Evolutionary conservation across 768 basidiomycete genomes (phyloP).

Genomic region (Sutorius australiensis): DNA sequence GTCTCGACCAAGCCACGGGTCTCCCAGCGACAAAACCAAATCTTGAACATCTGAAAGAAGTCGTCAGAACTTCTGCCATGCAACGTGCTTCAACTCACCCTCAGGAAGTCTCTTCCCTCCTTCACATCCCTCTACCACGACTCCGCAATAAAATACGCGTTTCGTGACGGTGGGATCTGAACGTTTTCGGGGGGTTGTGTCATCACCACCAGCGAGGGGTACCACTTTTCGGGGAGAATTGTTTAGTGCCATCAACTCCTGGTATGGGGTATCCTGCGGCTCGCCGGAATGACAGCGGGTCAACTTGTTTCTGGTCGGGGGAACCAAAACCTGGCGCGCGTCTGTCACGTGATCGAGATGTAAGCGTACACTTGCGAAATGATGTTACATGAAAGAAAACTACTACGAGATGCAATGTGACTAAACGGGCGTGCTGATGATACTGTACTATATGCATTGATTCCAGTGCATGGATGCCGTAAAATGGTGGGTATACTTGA

Average conservation of each 20-base stretch:
- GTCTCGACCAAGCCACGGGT: conserved; percentile 51
- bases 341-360: conserved; percentile 27
- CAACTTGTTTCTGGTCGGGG: not conserved
- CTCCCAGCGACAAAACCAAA: conserved; percentile 72
- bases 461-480: conserved; percentile 6
- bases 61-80: conserved; percentile 8
- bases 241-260: conserved; percentile 55
- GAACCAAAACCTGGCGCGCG: conserved; percentile 18
- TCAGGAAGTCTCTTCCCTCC: conserved; percentile 63
- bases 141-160: conserved; percentile 86
- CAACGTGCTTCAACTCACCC: conserved; percentile 39
- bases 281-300: not conserved
- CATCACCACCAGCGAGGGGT: conserved; percentile 69
- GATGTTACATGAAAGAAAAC: not conserved
- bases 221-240: conserved; percentile 71
- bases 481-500: conserved; percentile 19
- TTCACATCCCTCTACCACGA: conserved; percentile 83
- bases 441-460: conserved; percentile 4
- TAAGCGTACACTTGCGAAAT: not conserved
- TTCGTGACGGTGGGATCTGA: conserved; percentile 49
- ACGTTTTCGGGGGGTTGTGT: conserved; percentile 42
- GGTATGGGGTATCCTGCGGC: conserved; percentile 2
- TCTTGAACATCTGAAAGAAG: conserved; percentile 65
- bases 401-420: conserved; percentile 13
- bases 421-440: conserved; percentile 2